phyloP scores from a whole-genome alignment of 176 grass and related monocot species.

The Chloris gayana region DNA sequence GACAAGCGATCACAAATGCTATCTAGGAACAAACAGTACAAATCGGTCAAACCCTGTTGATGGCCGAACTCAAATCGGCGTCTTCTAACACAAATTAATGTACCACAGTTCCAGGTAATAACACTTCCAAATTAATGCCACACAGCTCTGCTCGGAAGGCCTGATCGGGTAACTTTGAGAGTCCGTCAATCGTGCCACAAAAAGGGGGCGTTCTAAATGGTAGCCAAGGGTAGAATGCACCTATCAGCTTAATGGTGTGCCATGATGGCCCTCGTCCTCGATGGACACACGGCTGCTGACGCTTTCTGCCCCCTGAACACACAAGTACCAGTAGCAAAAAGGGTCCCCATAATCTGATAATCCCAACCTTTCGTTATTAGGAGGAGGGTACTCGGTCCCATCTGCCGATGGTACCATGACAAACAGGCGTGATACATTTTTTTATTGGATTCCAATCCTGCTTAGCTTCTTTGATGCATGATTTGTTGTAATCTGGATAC shows the following conservation, averaged over 20 bases:
- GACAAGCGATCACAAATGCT: no score
- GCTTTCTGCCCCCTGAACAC: not conserved
- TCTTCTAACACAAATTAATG: no score
- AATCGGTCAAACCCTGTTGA: no score
- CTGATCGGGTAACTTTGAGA: not conserved
- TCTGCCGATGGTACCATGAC: not conserved
- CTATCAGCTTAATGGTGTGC: slow-evolving; percentile 2
- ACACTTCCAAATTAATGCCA: no score
- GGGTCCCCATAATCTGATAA: not conserved
- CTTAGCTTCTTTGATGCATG: no score
- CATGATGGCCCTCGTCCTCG: not conserved
- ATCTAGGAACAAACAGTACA: no score
- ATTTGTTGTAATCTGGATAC: no score
- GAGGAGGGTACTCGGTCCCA: not conserved
- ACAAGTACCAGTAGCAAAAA: not conserved
- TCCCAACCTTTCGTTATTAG: not conserved
- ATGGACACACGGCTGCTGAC: not conserved
- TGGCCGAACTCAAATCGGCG: no score
- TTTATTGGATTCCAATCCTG: no score
- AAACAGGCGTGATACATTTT: no score
- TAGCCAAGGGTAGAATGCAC: slow-evolving; percentile 1
- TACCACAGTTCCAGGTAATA: no score
- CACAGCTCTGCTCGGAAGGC: no score
- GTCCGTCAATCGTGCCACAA: not conserved
- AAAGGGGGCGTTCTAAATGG: not conserved